These are phyloP conservation scores for Trichoderma simmonsii DNA, from an alignment of 2,329 filamentous ascomycete genomes.

Conservation along the genomic window DNA sequence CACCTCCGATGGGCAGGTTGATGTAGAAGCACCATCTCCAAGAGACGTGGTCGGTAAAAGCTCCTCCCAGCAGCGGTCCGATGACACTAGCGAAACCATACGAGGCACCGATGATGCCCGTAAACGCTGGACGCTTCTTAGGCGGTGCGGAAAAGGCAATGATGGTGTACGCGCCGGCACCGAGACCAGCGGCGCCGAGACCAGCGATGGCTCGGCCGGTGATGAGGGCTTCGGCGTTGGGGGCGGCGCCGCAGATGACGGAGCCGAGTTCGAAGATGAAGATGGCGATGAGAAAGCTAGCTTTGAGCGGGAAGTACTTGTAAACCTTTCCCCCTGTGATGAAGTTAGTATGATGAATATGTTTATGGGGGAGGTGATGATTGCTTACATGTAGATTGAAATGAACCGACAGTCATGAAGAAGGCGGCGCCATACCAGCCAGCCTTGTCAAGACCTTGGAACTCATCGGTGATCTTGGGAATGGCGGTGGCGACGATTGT, in stretches of 20 bases:
- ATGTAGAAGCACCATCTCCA: conserved; percentile 44
- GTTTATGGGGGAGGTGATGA: background rate
- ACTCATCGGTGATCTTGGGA: conserved; percentile 53
- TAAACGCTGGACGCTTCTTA: conserved; percentile 35
- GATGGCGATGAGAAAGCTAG: conserved; percentile 47
- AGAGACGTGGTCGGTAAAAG: conserved; percentile 36
- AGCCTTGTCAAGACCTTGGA: conserved; percentile 50
- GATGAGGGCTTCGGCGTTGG: conserved; percentile 47
- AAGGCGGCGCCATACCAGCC: conserved; percentile 60
- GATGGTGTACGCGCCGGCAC: conserved; percentile 48
- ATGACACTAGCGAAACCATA: conserved; percentile 38
- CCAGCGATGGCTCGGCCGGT: conserved; percentile 48
- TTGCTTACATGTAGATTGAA: conserved; percentile 41
- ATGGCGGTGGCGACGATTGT: conserved; percentile 58
- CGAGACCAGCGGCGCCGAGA: conserved; percentile 46
- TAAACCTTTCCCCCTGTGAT: conserved; percentile 45
- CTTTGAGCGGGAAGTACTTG: conserved; percentile 52
- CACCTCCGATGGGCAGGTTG: conserved; percentile 36
- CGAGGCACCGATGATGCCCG: conserved; percentile 37
- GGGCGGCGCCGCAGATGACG: conserved; percentile 47
- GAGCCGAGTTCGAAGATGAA: conserved; percentile 54
- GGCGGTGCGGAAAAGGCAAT: conserved; percentile 43
- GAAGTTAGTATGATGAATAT: conserved; percentile 26
- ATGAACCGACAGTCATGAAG: conserved; percentile 46
- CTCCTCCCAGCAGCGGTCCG: conserved; percentile 37